Base-by-base conservation (phyloP, 2,329 filamentous ascomycete species). In the Colletotrichum brevisporum region DNA sequence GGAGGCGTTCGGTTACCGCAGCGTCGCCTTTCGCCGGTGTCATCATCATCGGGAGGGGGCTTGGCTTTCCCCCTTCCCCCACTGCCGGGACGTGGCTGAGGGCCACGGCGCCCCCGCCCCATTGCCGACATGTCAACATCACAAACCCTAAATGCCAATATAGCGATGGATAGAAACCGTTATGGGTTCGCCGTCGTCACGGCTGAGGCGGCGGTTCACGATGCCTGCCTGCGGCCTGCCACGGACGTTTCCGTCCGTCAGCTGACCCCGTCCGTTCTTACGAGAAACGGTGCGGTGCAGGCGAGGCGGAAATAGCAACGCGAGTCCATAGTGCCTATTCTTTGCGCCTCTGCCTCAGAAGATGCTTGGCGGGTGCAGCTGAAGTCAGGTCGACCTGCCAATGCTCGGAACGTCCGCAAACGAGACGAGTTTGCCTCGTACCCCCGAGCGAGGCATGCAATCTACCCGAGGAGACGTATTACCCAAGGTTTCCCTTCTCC, bases 261-360 rank as follows among this genome's bases (percentile, higher is more conserved):
- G 21, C 15, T 52, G 50, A 16, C 48, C 48, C 43, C 43, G 43
- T 47, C n/a, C n/a, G 15, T 47, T 51, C 24, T 24, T 52, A n/a
- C 21, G 21, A 52, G 50, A 52, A 52, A 52, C 50, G 50, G 41
- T 43, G 13, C 50, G 50, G 41, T 43, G 13, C 41, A 43, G 16
- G 41, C 13, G 41, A 43, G 41, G 31, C 47, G 47, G 50, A 52
- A 52, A 52, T 31, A 18, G 47, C 47, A 50, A 50, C 21, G n/a
- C 41, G 13, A 15, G 13, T 12, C 41, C 41, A 13, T 24, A 24
- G 21, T n/a, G 5, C 43, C 6, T 50, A 18, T 18, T 12, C 21
- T 5, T 10, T 6, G 8, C n/a, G 6, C 18, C 10, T 50, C n/a
- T 12, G 47, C 41, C 4, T n/a, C 41, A 43, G 41, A 43, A 43